These are phyloP conservation scores for Spencermartinsiella europaea DNA, from an alignment of 805 yeast genomes.

Conservation along the genomic window DNA sequence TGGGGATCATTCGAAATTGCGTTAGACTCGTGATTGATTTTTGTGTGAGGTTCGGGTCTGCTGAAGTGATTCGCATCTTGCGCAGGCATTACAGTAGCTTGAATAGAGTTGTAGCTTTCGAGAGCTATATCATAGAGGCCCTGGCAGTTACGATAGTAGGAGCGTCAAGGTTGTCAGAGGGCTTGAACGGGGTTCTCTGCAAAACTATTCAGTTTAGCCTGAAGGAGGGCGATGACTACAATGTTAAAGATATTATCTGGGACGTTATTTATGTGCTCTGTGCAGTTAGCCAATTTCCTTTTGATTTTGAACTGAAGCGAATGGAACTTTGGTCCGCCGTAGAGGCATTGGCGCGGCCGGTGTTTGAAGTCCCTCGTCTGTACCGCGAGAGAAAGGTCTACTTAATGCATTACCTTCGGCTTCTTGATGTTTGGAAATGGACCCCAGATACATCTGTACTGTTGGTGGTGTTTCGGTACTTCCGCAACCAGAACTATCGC, in stretches of 20 bases:
- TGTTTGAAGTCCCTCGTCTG: not conserved
- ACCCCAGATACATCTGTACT: not conserved
- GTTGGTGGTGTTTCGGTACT: constrained; percentile 2
- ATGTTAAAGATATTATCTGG: not conserved
- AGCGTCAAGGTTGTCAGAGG: constrained; percentile 39
- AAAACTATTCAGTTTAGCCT: not conserved
- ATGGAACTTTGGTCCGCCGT: not conserved
- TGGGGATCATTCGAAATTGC: not conserved
- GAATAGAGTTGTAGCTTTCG: not conserved
- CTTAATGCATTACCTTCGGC: not conserved
- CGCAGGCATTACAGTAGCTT: not conserved
- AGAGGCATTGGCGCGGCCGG: not conserved
- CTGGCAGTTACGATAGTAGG: not conserved
- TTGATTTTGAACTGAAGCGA: not conserved
- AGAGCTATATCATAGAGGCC: not conserved
- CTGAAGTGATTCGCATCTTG: not conserved
- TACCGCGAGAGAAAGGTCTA: not conserved
- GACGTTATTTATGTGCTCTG: not conserved
- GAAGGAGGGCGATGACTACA: too few relatives aligned
- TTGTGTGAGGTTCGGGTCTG: not conserved
- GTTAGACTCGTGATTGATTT: not conserved
- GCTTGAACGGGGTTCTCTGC: constrained; percentile 23
- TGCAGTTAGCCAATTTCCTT: not conserved
- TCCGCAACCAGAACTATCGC: constrained; percentile 3
- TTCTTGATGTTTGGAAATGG: constrained; percentile 6